Percentiles rank a stretch among this genome's conserved stretches.
phyloP scores from a whole-genome alignment of 345 rosid species.

The Aegle marmelos region DNA sequence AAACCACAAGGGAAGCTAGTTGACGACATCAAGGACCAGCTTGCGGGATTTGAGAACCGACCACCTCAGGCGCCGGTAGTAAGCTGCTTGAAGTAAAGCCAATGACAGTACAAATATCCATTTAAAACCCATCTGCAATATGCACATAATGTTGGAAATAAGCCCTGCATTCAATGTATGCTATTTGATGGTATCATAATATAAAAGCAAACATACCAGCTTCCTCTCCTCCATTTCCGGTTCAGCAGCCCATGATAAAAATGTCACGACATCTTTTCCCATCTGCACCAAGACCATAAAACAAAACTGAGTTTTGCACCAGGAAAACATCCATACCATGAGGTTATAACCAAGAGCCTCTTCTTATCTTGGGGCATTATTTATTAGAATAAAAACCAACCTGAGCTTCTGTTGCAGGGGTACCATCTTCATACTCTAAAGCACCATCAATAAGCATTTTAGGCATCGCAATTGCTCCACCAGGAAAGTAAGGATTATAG shows the following conservation, averaged over 20 bases:
- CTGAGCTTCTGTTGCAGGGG: slow-evolving; percentile 98
- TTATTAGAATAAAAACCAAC: slow-evolving; percentile 34
- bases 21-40: slow-evolving; percentile 85
- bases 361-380: neutral
- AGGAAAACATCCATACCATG: neutral
- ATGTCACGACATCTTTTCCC: slow-evolving; percentile 97
- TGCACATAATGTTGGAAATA: slow-evolving; percentile 6
- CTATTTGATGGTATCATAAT: neutral
- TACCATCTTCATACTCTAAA: slow-evolving; percentile 96
- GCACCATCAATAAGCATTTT: slow-evolving; percentile 98
- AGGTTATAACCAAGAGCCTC: neutral
- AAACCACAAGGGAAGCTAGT: slow-evolving; percentile 38
- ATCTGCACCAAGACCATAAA: slow-evolving; percentile 47
- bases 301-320: slow-evolving; percentile 1
- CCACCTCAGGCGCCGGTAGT: slow-evolving; percentile 93
- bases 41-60: slow-evolving; percentile 85
- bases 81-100: slow-evolving; percentile 92
- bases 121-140: slow-evolving; percentile 95
- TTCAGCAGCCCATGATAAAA: slow-evolving; percentile 98
- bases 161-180: neutral
- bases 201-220: slow-evolving; percentile 44
- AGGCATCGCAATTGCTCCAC: slow-evolving; percentile 99
- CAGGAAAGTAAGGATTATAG: slow-evolving; percentile 98
- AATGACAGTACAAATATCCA: slow-evolving; percentile 94
- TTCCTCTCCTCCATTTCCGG: slow-evolving; percentile 99